Base-by-base conservation (phyloP, 2,329 filamentous ascomycete species). In the Fusarium circinatum region DNA sequence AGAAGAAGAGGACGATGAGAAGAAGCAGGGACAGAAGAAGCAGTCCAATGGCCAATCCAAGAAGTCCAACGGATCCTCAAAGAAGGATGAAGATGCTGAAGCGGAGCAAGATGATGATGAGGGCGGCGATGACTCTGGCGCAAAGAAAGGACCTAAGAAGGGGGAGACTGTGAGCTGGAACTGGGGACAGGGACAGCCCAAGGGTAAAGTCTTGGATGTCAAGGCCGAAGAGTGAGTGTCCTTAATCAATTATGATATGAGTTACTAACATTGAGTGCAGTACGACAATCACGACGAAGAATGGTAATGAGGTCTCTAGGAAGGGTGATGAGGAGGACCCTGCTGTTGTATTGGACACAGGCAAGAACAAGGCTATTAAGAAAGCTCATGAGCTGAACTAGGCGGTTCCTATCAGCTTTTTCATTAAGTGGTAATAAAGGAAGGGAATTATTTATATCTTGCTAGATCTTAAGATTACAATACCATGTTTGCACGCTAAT, bases 121-220 rank as follows among this genome's bases (percentile, higher is more conserved):
- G 14, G 54, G 32, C 2, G 45, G 41, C 12, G 57, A 58, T 17
- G 55, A 52, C 11, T 73, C 76, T 11, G 75, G 64, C 48, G 45
- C 78, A 22, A 78, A 75, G 36, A 82, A 83, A 9, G 81, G 80
- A 0, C 83, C 82, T 0, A 72, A 83, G 34, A 78, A 80, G 49
- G 84, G 84, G 5, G 83, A 86, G 13, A 86, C 80, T 0, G 84
- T 86, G 13, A 85, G 83, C 71, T 86, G 84, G 84, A 84, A 85
- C 32, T 86, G 84, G 84, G 84, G 84, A 18, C 77, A 78, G 24
- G 84, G 84, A 14, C 80, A 85, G 26, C 83, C 84, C 4, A 66
- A 85, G 65, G 84, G 84, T 5, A 84, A 84, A 20, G 84, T 86
- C 2, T 71, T 85, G 6, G 83, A 86, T 20, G 84, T 86, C 48